These are phyloP conservation scores for Populus hybrid DNA, from an alignment of 441 rosid genomes.

Conservation along the genomic window DNA sequence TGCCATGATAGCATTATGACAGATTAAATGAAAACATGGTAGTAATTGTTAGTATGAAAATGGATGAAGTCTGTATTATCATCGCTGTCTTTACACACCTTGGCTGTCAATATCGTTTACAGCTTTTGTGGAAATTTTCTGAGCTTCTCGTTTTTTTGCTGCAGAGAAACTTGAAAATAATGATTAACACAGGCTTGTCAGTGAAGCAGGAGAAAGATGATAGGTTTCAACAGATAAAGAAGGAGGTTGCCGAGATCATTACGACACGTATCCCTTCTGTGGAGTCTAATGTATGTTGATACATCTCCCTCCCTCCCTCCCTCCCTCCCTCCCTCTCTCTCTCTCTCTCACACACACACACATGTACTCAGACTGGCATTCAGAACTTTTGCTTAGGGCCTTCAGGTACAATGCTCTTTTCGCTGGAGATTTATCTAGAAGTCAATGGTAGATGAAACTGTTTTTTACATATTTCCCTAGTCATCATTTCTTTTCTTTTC, in stretches of 20 bases:
- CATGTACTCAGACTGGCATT: background rate
- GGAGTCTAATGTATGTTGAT: constrained; percentile 61
- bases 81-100: background rate
- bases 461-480: background rate
- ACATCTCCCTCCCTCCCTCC: background rate
- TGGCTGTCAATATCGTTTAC: background rate
- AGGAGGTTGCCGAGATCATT: constrained; percentile 88
- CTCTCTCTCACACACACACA: background rate
- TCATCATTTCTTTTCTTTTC: background rate
- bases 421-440: background rate
- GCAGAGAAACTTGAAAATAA: constrained; percentile 89
- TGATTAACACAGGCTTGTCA: constrained; percentile 67
- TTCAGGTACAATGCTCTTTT: background rate
- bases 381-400: background rate
- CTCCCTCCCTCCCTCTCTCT: background rate
- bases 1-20: background rate
- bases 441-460: background rate
- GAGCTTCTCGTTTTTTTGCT: constrained; percentile 13
- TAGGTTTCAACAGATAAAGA: constrained; percentile 75
- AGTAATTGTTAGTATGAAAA: background rate
- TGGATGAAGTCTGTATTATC: background rate
- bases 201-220: constrained; percentile 85
- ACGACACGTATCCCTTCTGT: constrained; percentile 39
- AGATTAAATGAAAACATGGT: background rate
- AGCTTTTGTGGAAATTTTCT: background rate